phyloP scores from a whole-genome alignment of 305 asterid species.

The Lippia alba region DNA sequence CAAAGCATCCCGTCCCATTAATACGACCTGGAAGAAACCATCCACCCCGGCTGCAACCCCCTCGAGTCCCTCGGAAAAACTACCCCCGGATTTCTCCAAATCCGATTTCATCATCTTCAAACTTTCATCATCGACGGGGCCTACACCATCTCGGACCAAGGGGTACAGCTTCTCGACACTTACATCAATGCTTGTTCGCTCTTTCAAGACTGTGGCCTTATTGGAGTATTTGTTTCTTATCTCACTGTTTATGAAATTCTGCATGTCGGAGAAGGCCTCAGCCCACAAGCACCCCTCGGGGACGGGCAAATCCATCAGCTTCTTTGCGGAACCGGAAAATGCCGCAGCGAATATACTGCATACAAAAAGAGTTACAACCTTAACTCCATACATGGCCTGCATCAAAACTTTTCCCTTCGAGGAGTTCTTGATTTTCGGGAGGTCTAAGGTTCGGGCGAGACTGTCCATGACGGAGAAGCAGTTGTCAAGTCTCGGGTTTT shows the following conservation, averaged over 20 bases:
- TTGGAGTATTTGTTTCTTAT: constrained; percentile 38
- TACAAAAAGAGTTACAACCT: constrained; percentile 57
- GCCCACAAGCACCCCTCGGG: constrained; percentile 59
- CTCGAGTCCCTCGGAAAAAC: constrained; percentile 50
- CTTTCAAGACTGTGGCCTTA: constrained; percentile 45
- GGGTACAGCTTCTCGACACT: constrained; percentile 48
- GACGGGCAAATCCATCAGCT: constrained; percentile 50
- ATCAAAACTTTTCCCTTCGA: constrained; percentile 67
- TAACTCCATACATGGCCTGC: constrained; percentile 72
- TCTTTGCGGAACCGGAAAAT: constrained; percentile 55
- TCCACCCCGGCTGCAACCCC: constrained; percentile 58
- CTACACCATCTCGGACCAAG: constrained; percentile 45
- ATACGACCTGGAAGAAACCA: constrained; percentile 58
- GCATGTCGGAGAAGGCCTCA: constrained; percentile 52
- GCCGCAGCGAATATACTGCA: constrained; percentile 59
- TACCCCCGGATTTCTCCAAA: constrained; percentile 40
- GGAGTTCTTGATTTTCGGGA: constrained; percentile 63
- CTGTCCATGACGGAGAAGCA: constrained; percentile 55
- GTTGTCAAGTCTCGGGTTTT: constrained; percentile 54
- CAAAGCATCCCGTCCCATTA: constrained; percentile 68
- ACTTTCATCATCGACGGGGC: constrained; percentile 35
- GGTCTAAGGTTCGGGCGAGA: constrained; percentile 54
- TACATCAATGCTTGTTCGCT: constrained; percentile 51
- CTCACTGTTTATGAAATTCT: constrained; percentile 44
- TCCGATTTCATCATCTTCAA: constrained; percentile 39